Conservation (phyloP, 2,329 filamentous ascomycete species). For the Parascedosporium putredinis region DNA sequence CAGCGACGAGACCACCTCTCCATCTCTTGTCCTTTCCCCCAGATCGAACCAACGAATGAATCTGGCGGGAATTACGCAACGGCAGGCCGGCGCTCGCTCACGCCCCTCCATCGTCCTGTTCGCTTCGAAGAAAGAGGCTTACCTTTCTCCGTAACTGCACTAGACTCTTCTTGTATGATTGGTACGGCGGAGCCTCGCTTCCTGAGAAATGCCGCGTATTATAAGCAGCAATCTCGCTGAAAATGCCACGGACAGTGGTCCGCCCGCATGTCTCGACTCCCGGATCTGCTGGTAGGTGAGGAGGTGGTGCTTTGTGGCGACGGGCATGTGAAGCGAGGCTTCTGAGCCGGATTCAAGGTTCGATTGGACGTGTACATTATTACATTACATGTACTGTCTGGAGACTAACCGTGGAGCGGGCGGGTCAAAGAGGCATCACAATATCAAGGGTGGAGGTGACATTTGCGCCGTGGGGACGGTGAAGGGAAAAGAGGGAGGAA, state of each 20-base stretch:
- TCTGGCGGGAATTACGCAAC: background rate
- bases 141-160: background rate
- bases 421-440: too few species aligned
- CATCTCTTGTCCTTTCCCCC: too few species aligned
- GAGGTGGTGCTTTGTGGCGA: background rate
- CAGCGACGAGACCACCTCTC: too few species aligned
- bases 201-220: background rate
- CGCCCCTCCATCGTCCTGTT: background rate
- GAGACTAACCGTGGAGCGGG: too few species aligned
- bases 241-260: background rate
- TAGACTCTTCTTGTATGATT: too few species aligned
- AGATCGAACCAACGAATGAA: background rate
- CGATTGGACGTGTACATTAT: too few species aligned
- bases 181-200: too few species aligned
- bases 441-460: too few species aligned
- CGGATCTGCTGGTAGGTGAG: background rate
- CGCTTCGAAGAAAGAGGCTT: background rate
- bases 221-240: background rate
- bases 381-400: too few species aligned
- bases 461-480: too few species aligned
- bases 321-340: background rate
- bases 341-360: background rate
- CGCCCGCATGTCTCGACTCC: background rate
- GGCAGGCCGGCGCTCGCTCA: background rate
- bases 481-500: too few species aligned